phyloP scores from a whole-genome alignment of 2,329 filamentous ascomycete genomes.

The Diplodia intermedia region DNA sequence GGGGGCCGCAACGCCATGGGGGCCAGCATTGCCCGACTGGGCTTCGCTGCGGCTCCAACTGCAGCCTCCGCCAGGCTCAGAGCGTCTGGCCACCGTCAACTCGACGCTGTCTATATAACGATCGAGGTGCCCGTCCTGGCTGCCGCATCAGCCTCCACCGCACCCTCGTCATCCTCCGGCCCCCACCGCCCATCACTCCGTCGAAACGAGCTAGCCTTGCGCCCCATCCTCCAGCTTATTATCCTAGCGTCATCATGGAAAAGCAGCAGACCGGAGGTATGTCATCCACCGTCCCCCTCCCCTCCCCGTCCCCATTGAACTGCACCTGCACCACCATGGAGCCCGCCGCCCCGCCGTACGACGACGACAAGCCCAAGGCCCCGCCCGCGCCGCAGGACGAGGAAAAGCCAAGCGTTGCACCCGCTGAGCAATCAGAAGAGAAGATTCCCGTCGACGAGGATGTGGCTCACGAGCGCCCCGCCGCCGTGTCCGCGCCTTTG shows the following conservation, averaged over 20 bases:
- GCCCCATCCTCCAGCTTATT: slow-evolving; percentile 5
- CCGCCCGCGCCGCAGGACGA: neutral
- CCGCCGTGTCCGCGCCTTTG: neutral
- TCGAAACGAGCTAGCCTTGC: slow-evolving; percentile 12
- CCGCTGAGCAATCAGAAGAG: neutral
- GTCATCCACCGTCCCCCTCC: neutral
- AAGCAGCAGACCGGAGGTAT: slow-evolving; percentile 25
- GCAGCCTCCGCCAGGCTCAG: slow-evolving; percentile 4
- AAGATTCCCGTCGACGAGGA: neutral
- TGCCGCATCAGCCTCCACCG: neutral
- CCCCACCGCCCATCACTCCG: neutral
- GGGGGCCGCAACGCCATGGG: slow-evolving; percentile 7
- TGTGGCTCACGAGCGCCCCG: neutral
- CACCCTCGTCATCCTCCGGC: neutral
- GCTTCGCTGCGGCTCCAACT: neutral
- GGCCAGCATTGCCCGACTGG: slow-evolving; percentile 14
- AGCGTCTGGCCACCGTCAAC: neutral
- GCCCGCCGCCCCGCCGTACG: neutral
- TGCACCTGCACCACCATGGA: neutral
- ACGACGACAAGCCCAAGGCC: slow-evolving; percentile 5
- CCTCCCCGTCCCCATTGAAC: neutral
- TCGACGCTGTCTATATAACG: neutral
- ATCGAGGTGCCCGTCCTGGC: neutral
- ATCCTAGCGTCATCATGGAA: slow-evolving; percentile 31
- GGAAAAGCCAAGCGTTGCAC: neutral